Evolutionary conservation across 257 asterid genomes (phyloP), one percentile per base, ranked within the genome.

Genomic region (Scutellaria baicalensis): DNA sequence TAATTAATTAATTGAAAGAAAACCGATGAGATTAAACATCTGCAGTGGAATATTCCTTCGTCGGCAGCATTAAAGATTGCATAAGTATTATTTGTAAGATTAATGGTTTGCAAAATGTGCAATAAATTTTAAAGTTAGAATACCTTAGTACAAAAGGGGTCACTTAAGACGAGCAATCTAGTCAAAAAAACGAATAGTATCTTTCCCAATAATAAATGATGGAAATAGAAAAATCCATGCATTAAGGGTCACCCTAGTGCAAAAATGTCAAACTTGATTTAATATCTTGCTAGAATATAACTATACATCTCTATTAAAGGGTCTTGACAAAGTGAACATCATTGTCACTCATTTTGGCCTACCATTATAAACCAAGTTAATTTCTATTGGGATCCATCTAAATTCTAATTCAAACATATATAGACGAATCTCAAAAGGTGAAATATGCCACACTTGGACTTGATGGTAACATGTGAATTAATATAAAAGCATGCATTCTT

Each of bases 391-490:
- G 52, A 43, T 62, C 12, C 6, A 68, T 18, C 33, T 14, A 68
- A 61, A 12, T 42, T 18, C 33, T 14, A 68, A 61, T 17, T 42
- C 16, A n/a, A 70, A 36, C 33, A 70, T n/a, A n/a, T n/a, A n/a
- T 51, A 20, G 38, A 21, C 36, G 75, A 67, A 68, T 62, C 65
- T 68, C 66, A 71, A 56, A 67, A 45, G 11, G 42, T 72, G 76
- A 54, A 67, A 42, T 55, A 57, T 57, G 75, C 63, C 72, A 9
- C 39, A 12, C 50, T 38, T 42, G 39, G 40, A 42, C 8, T 63
- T 63, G 66, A 63, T 63, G 47, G 71, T 10, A 20, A 43, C 48
- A 42, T 17, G 62, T 63, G 72, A 36, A 4, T 44, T 1, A n/a
- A n/a, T n/a, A 27, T 27, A 3, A 27, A 35, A 27, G 21, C 18